Evolutionary conservation across 495 filamentous ascomycete species (phyloP).

Genomic region (Filosporella fistucella): DNA sequence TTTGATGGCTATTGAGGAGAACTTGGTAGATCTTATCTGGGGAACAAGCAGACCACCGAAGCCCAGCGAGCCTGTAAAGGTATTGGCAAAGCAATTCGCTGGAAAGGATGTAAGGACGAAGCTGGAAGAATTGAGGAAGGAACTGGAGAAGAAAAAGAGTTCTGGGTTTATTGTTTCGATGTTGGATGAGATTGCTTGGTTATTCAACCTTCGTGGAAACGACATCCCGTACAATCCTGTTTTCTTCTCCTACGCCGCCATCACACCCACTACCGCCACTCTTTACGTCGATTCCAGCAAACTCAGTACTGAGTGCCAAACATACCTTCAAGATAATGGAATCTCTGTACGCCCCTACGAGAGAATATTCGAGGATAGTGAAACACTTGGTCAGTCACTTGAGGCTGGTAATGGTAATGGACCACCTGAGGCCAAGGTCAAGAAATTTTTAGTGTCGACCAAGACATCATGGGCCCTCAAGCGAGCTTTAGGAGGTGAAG

Average conservation of each 20-base stretch:
- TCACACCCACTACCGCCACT: conserved; percentile 77
- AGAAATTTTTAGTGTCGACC: conserved; percentile 84
- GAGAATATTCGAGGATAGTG: conserved; percentile 73
- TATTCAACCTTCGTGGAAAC: conserved; percentile 92
- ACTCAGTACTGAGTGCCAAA: conserved; percentile 60
- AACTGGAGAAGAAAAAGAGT: conserved; percentile 86
- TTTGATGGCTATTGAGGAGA: conserved; percentile 67
- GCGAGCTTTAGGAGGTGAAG: conserved; percentile 81
- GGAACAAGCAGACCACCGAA: conserved; percentile 64
- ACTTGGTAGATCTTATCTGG: conserved; percentile 89
- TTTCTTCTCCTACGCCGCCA: conserved; percentile 93
- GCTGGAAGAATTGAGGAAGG: conserved; percentile 80
- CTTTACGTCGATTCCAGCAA: conserved; percentile 84
- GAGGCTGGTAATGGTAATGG: conserved; percentile 26
- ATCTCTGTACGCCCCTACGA: conserved; percentile 81
- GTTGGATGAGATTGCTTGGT: conserved; percentile 97
- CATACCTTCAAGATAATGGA: conserved; percentile 63
- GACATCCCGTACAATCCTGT: conserved; percentile 99
- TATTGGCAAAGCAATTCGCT: conserved; percentile 66
- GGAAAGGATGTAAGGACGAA: conserved; percentile 84
- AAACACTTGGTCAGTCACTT: conserved; percentile 48
- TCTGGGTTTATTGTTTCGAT: conserved; percentile 87
- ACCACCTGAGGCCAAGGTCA: conserved; percentile 28
- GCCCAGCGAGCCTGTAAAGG: conserved; percentile 70
- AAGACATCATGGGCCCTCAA: conserved; percentile 93